A percentile compares a stretch with the other conserved stretches of the same genome.
phyloP scores from a whole-genome alignment of 2,329 filamentous ascomycete genomes.

The Elsinoe arachidis region DNA sequence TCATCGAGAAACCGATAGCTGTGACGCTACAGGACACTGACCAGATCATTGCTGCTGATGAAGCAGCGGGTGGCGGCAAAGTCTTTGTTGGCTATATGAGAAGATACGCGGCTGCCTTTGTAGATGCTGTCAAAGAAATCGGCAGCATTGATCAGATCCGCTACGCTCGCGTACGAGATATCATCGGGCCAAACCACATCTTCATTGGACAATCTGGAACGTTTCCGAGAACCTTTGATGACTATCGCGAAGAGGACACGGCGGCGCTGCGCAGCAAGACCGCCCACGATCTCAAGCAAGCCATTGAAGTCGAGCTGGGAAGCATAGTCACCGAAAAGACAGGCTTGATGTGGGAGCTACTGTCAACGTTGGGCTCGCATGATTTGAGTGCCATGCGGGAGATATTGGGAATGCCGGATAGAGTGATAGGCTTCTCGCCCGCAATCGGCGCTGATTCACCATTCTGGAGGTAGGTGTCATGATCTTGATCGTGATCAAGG shows the following conservation, averaged over 20 bases:
- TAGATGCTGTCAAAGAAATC: conserved; percentile 47
- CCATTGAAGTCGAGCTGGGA: conserved; percentile 29
- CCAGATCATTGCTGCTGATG: conserved; percentile 43
- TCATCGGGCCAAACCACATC: conserved; percentile 44
- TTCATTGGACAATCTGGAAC: conserved; percentile 44
- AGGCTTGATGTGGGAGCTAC: conserved; percentile 33
- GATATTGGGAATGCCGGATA: conserved; percentile 41
- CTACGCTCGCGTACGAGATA: conserved; percentile 48
- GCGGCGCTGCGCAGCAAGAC: conserved; percentile 19
- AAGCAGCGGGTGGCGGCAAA: conserved; percentile 31
- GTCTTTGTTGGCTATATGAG: conserved; percentile 55
- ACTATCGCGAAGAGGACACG: conserved; percentile 29
- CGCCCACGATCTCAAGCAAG: conserved; percentile 21
- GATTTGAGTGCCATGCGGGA: conserved; percentile 49
- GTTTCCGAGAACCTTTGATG: conserved; percentile 37
- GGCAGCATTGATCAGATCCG: conserved; percentile 42
- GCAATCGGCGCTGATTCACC: conserved; percentile 34
- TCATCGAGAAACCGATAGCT: conserved; percentile 53
- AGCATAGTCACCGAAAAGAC: conserved; percentile 24
- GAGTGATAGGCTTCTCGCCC: conserved; percentile 36
- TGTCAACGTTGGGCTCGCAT: conserved; percentile 45
- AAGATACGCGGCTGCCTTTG: conserved; percentile 50
- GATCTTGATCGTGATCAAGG: conserved; percentile 8
- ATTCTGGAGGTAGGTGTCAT: conserved; percentile 16
- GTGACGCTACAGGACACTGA: conserved; percentile 40